These are phyloP conservation scores for Aureobasidium sp. DNA, from an alignment of 2,329 filamentous ascomycete genomes.

Conservation along the genomic window DNA sequence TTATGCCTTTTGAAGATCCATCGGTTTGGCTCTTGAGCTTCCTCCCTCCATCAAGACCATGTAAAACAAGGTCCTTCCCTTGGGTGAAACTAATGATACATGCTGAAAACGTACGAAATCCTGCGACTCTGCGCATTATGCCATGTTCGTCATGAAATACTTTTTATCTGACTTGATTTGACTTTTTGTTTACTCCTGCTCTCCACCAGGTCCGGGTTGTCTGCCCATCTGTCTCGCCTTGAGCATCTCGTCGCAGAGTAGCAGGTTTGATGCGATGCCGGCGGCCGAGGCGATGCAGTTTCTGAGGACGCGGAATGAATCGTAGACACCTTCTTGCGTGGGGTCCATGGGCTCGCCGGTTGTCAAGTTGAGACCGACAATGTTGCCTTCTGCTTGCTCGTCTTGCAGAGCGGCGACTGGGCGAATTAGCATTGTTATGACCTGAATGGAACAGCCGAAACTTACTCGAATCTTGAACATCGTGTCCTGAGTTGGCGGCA, in stretches of 20 bases:
- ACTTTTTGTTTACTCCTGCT: constrained; percentile 13
- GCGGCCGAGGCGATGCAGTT: constrained; percentile 92
- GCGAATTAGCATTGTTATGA: constrained; percentile 19
- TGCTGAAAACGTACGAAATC: background rate
- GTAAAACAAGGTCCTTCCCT: too few relatives aligned
- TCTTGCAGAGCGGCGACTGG: constrained; percentile 80
- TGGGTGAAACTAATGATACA: background rate
- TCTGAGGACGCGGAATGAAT: constrained; percentile 89
- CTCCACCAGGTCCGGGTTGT: constrained; percentile 13
- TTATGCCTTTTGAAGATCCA: too few relatives aligned
- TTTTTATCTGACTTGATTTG: constrained; percentile 10
- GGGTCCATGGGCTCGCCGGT: constrained; percentile 95
- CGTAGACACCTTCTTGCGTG: constrained; percentile 82
- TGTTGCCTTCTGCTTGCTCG: constrained; percentile 73
- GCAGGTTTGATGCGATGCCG: constrained; percentile 88
- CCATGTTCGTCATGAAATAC: constrained; percentile 10
- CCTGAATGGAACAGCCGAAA: constrained; percentile 23
- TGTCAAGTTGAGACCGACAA: constrained; percentile 77
- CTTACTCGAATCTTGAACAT: constrained; percentile 91
- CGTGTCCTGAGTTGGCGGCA: constrained; percentile 90
- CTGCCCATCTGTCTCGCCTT: constrained; percentile 87
- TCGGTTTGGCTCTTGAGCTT: too few relatives aligned
- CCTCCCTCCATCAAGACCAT: too few relatives aligned
- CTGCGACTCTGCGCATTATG: constrained; percentile 4
- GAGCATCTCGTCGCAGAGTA: constrained; percentile 93